These are phyloP conservation scores for Colletotrichum tanaceti DNA, from an alignment of 2,329 filamentous ascomycete species.

Conservation along the genomic window DNA sequence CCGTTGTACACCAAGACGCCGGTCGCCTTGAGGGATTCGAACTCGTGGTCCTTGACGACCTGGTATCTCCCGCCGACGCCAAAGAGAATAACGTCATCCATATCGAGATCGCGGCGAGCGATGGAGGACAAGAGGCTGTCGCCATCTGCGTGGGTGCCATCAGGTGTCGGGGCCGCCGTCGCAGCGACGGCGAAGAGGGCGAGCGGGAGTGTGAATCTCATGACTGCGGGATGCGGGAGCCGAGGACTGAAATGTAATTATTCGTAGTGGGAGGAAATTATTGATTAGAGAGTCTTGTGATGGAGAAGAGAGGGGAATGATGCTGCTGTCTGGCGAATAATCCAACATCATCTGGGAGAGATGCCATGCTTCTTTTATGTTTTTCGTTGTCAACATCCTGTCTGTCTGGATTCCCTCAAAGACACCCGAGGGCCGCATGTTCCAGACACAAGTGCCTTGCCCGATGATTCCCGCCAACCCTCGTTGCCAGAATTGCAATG, in stretches of 20 bases:
- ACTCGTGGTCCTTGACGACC: constrained; percentile 16
- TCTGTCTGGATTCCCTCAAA: too few species aligned
- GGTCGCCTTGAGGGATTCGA: constrained; percentile 10
- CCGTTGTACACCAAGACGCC: constrained; percentile 5
- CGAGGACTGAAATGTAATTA: too few species aligned
- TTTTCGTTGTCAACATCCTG: too few species aligned
- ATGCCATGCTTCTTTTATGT: too few species aligned
- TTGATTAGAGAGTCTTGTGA: background rate
- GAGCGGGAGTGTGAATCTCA: constrained; percentile 7
- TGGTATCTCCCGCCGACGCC: constrained; percentile 19
- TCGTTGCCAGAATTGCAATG: too few species aligned
- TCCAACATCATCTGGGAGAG: too few species aligned
- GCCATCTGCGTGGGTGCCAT: background rate
- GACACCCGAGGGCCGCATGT: too few species aligned
- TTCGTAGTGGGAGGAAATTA: background rate
- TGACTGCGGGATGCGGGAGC: background rate
- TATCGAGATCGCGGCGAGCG: background rate
- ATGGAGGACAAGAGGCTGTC: background rate
- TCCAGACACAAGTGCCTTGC: too few species aligned
- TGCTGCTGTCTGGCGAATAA: too few species aligned
- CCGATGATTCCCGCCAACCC: too few species aligned
- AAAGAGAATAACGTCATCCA: constrained; percentile 8
- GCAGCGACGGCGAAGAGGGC: background rate
- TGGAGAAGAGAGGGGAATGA: too few species aligned
- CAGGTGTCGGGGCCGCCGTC: background rate